These are phyloP conservation scores for Protomyces inouyei DNA, from an alignment of 1,139 yeast species.

Conservation along the genomic window DNA sequence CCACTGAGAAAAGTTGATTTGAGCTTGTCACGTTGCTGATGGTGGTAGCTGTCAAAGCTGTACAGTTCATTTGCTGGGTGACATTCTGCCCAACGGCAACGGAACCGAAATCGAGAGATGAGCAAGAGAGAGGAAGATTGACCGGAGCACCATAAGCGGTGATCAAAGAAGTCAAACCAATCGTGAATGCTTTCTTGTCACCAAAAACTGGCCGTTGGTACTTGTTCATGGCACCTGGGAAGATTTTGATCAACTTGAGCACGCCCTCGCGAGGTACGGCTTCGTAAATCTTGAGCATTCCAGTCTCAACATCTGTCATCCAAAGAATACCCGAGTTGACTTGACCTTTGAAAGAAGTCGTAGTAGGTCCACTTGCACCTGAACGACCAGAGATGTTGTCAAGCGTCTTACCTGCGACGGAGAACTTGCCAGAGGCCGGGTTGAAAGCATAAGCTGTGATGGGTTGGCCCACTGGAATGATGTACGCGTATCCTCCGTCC, in stretches of 20 bases:
- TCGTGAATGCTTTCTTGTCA: neutral
- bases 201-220: slow-evolving; percentile 6
- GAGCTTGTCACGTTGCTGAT: neutral
- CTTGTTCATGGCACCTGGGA: neutral
- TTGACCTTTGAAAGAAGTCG: slow-evolving; percentile 1
- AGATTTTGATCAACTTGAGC: neutral
- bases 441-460: slow-evolving; percentile 1
- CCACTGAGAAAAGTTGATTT: neutral
- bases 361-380: slow-evolving; percentile 2
- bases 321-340: slow-evolving; percentile 1
- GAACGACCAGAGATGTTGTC: slow-evolving; percentile 5
- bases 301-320: slow-evolving; percentile 14
- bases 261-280: slow-evolving; percentile 1
- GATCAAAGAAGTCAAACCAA: neutral
- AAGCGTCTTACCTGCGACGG: neutral
- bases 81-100: neutral
- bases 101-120: neutral
- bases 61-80: slow-evolving; percentile 1
- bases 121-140: slow-evolving; percentile 5
- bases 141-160: slow-evolving; percentile 4
- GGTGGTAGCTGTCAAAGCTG: neutral
- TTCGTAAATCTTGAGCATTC: neutral
- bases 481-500: slow-evolving; percentile 8
- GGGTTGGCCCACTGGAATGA: slow-evolving; percentile 1
- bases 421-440: neutral